Evolutionary conservation across 1,284 basidiomycete species (phyloP), one percentile per base, ranked within the genome.

Genomic region (Papiliotrema flavescens): DNA sequence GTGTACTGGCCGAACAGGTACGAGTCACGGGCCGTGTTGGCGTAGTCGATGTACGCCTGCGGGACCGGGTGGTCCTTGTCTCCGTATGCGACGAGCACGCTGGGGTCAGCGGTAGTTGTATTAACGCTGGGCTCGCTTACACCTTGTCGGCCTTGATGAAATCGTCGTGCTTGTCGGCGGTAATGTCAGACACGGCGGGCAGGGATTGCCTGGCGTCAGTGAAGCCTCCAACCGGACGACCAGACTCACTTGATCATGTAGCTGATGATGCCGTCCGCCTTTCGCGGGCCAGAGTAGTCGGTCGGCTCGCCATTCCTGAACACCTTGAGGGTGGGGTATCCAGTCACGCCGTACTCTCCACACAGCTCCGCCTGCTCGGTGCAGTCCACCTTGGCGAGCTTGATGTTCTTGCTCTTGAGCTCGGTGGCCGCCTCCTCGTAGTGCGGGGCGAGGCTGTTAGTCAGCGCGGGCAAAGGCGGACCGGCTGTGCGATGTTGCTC

Each of bases 381-480:
- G 77, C 92, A 97, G 80, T 96, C 92, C 56, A 93, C 91, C 78
- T 98, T 97, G 64, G 93, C 94, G 53, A 99, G 79, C 78, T 89
- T 89, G 80, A 98, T 92, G 75, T 81, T 81, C 62, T 87, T 87
- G n/a, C 63, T 43, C 79, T 95, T 94, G 74, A 99, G 85, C 48
- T 85, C 80, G 19, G 91, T 95, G 2, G 96, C 93, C 15, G 96
- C 95, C 76, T 92, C 89, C 77, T 97, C 94, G 73, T 98, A 98
- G 69, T 98, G 85, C 57, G 90, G 91, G 24, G 90, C 90, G 48
- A 94, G 82, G 48, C 73, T 75, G 47, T 19, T 32, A 41, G 42
- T 59, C 45, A 57, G 56, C 56, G 15, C 1, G 26, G 32, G 8
- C 44, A 20, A 17, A 39, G 43, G 51, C 40, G 48, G 36, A 26